Conservation (phyloP, 345 rosid genomes). For the Camelina neglecta region DNA sequence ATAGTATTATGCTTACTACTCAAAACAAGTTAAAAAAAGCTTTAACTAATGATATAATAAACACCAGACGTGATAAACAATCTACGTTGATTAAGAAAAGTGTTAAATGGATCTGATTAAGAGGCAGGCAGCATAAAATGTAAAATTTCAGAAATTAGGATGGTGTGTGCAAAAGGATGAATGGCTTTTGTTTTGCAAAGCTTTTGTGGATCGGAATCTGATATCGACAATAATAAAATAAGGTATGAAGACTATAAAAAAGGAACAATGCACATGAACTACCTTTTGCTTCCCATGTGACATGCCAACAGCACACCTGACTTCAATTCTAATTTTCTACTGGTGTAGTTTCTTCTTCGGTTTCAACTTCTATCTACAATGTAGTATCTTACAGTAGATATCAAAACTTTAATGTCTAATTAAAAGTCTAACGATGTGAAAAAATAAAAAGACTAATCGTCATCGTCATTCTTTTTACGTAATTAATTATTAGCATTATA, state of each 20-base stretch:
- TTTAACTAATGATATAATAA: background rate
- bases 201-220: conserved; percentile 18
- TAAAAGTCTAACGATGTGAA: no score
- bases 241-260: background rate
- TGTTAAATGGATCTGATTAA: background rate
- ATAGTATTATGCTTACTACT: background rate
- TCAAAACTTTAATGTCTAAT: no score
- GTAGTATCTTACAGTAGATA: background rate
- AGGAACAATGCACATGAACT: conserved; percentile 31
- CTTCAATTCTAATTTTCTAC: background rate
- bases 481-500: no score
- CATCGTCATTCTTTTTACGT: no score
- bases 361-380: background rate
- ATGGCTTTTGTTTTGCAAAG: conserved; percentile 15
- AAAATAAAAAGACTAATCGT: no score
- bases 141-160: background rate
- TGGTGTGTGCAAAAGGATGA: background rate
- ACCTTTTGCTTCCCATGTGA: conserved; percentile 20
- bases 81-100: background rate
- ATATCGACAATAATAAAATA: conserved; percentile 6
- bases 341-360: background rate
- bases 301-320: conserved; percentile 25
- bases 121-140: background rate
- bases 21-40: background rate
- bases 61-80: conserved; percentile 1